A percentile compares a stretch with the other conserved stretches of the same genome.
Conservation (phyloP, 2,329 filamentous ascomycete species). For the Ceratocystis alfenasii region DNA sequence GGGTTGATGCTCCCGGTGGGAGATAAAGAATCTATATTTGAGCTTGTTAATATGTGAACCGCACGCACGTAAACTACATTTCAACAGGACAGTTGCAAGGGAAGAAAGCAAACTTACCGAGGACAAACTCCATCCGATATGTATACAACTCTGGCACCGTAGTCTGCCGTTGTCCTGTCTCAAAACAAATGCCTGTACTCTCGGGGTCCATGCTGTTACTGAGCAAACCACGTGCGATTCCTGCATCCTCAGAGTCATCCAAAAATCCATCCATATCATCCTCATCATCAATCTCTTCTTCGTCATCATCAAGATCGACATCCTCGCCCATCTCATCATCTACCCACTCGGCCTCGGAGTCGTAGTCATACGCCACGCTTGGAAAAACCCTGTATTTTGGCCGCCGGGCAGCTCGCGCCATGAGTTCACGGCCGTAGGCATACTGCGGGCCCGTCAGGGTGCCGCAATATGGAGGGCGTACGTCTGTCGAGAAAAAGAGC, state of each 20-base stretch:
- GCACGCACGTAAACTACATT: neutral
- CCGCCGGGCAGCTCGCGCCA: slow-evolving; percentile 41
- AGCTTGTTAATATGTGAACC: slow-evolving; percentile 23
- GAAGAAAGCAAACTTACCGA: slow-evolving; percentile 40
- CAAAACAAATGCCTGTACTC: slow-evolving; percentile 74
- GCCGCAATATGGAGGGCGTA: slow-evolving; percentile 59
- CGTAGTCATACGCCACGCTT: slow-evolving; percentile 65
- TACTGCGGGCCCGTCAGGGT: slow-evolving; percentile 52
- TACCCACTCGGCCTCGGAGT: slow-evolving; percentile 79
- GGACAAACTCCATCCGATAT: slow-evolving; percentile 64
- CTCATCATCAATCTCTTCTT: slow-evolving; percentile 61
- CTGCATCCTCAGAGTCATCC: slow-evolving; percentile 68
- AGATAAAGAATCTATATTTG: slow-evolving; percentile 35
- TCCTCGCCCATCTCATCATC: slow-evolving; percentile 58
- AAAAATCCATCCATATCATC: slow-evolving; percentile 84
- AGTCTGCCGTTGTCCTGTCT: slow-evolving; percentile 42
- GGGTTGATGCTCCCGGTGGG: slow-evolving; percentile 59
- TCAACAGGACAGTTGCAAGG: neutral
- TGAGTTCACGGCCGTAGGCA: slow-evolving; percentile 35
- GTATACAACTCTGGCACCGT: slow-evolving; percentile 41
- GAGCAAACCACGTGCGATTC: slow-evolving; percentile 44
- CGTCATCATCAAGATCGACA: slow-evolving; percentile 54
- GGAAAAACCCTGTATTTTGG: slow-evolving; percentile 43
- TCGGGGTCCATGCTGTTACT: slow-evolving; percentile 62
- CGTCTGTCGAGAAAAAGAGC: slow-evolving; percentile 50